Evolutionary conservation across 2,329 filamentous ascomycete genomes (phyloP).

Genomic region (Drechslerella stenobrocha): DNA sequence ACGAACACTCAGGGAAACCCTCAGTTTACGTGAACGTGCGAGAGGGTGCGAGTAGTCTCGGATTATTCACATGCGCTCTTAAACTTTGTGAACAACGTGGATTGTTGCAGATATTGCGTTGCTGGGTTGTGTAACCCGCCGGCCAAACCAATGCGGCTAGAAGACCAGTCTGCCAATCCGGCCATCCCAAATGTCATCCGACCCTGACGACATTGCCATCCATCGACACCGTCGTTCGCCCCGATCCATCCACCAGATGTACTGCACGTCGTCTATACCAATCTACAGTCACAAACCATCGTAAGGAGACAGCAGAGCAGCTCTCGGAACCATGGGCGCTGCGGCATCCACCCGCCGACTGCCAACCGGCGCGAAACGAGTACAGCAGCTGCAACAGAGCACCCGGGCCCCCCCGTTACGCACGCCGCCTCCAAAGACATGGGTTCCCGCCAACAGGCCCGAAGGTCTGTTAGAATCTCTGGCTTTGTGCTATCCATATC

Average conservation of each 20-base stretch:
- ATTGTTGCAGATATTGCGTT: constrained; percentile 16
- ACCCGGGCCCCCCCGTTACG: not conserved
- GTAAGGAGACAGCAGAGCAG: not conserved
- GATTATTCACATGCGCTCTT: no score
- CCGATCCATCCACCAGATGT: not conserved
- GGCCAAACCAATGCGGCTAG: no score
- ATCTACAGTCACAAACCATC: not conserved
- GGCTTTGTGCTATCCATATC: no score
- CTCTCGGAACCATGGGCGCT: constrained; percentile 19
- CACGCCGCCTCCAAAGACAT: constrained; percentile 3
- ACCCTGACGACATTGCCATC: constrained; percentile 12
- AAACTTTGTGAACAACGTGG: no score
- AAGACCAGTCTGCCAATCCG: no score
- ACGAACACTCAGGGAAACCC: no score
- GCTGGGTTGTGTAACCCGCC: constrained; percentile 8
- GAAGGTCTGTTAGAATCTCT: constrained; percentile 36
- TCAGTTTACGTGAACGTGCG: no score
- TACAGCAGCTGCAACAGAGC: constrained; percentile 26
- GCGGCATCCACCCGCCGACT: constrained; percentile 31
- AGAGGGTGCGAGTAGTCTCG: no score
- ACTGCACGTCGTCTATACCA: not conserved
- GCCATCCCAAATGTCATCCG: constrained; percentile 18
- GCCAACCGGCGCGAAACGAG: constrained; percentile 24
- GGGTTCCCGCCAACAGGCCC: constrained; percentile 22
- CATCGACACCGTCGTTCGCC: constrained; percentile 10